Conservation (phyloP, 805 yeast species). For the Debaryomyces castellii region DNA sequence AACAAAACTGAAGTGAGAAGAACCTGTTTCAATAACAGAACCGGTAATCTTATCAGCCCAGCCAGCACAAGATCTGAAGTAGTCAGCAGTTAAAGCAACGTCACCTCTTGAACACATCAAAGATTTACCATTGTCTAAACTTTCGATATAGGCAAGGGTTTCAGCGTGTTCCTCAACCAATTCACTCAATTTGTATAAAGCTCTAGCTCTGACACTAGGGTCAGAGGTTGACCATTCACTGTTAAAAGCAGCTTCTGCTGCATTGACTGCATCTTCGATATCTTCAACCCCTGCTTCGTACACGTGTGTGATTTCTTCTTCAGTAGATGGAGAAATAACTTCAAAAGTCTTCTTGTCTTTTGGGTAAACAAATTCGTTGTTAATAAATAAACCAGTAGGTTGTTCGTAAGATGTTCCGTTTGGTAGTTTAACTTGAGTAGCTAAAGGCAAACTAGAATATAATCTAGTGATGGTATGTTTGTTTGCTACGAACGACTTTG, state of each 20-base stretch:
- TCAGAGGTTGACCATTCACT: constrained; percentile 65
- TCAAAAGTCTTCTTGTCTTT: constrained; percentile 56
- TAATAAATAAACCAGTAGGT: constrained; percentile 88
- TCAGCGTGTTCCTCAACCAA: constrained; percentile 72
- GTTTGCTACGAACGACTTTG: constrained; percentile 3
- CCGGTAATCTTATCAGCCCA: constrained; percentile 89
- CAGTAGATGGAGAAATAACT: constrained; percentile 68
- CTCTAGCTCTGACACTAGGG: constrained; percentile 65
- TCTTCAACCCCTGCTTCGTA: constrained; percentile 79
- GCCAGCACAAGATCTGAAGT: constrained; percentile 84
- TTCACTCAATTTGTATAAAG: constrained; percentile 72
- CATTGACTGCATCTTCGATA: constrained; percentile 80
- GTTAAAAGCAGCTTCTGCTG: constrained; percentile 74
- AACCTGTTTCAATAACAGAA: constrained; percentile 70
- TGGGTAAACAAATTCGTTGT: constrained; percentile 73
- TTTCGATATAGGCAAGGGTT: constrained; percentile 74
- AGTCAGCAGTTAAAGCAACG: constrained; percentile 64
- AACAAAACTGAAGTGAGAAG: constrained; percentile 71
- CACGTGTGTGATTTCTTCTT: constrained; percentile 64
- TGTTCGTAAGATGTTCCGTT: constrained; percentile 71
- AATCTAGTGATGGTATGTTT: constrained; percentile 13
- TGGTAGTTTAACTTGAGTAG: constrained; percentile 57
- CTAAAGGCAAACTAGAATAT: constrained; percentile 34
- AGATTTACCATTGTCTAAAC: constrained; percentile 89
- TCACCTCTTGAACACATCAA: constrained; percentile 69